Evolutionary conservation across 352 stramenopile species (phyloP).

Genomic region (Blastocystis sp.): DNA sequence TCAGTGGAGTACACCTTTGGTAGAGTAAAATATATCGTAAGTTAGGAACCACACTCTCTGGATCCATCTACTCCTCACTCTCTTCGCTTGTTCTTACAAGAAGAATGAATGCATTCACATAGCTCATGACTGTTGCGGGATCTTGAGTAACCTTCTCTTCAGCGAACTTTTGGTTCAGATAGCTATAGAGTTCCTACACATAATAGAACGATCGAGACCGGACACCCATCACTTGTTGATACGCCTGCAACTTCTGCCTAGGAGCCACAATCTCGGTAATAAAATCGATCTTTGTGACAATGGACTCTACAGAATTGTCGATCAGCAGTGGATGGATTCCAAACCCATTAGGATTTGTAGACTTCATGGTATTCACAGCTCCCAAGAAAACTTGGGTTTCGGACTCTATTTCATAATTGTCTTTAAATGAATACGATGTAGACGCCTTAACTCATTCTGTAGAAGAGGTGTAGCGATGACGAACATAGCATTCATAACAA

Average conservation of each 20-base stretch:
- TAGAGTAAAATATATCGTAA: not conserved
- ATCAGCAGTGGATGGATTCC: not conserved
- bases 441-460: not conserved
- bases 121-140: not conserved
- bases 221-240: not conserved
- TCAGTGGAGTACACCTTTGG: not conserved
- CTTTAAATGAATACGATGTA: not conserved
- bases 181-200: not conserved
- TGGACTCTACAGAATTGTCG: not conserved
- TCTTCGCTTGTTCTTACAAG: not conserved
- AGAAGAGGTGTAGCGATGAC: not conserved
- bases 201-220: not conserved
- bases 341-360: not conserved
- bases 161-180: not conserved
- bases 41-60: not conserved
- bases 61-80: slow-evolving; percentile 17
- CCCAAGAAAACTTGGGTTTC: not conserved
- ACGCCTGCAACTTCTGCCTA: not conserved
- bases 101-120: not conserved
- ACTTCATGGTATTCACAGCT: not conserved
- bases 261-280: not conserved
- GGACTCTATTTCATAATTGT: not conserved
- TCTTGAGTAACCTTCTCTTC: not conserved
- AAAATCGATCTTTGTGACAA: not conserved
- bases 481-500: slow-evolving; percentile 14